Evolutionary conservation across 2,329 filamentous ascomycete genomes (phyloP).

Genomic region (Magnaporthiopsis poae): DNA sequence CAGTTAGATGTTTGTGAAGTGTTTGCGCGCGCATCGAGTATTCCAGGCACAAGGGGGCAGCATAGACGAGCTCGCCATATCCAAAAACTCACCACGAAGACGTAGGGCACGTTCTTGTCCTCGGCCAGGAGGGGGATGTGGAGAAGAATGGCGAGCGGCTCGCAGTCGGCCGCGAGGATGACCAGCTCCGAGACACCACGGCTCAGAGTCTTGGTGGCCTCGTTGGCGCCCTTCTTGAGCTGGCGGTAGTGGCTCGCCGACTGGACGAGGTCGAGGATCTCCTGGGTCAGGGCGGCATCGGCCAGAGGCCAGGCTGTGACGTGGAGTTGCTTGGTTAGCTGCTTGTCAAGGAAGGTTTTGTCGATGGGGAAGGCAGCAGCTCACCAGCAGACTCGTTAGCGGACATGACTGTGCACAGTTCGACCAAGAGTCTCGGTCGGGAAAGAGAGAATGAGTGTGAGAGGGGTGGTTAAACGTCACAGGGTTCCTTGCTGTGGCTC

Average conservation of each 20-base stretch:
- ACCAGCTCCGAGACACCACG: slow-evolving; percentile 84
- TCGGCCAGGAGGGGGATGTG: slow-evolving; percentile 84
- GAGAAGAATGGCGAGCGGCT: slow-evolving; percentile 76
- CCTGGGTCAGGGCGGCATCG: slow-evolving; percentile 25
- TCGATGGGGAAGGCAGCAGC: not conserved
- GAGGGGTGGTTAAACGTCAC: slow-evolving; percentile 13
- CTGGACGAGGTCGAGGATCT: slow-evolving; percentile 75
- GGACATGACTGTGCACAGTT: not conserved
- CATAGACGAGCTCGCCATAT: too few species aligned
- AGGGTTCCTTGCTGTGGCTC: slow-evolving; percentile 56
- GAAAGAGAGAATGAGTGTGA: not conserved
- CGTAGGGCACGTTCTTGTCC: slow-evolving; percentile 59
- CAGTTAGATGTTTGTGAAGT: not conserved
- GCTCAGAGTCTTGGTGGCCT: slow-evolving; percentile 78
- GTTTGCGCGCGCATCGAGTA: not conserved
- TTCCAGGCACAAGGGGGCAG: not conserved
- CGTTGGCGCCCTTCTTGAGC: slow-evolving; percentile 83
- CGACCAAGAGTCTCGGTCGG: not conserved
- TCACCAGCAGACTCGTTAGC: slow-evolving; percentile 10
- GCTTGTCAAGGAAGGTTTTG: not conserved
- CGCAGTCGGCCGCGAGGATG: slow-evolving; percentile 79
- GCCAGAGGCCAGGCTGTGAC: slow-evolving; percentile 18
- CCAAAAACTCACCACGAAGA: slow-evolving; percentile 37
- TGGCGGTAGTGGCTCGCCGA: slow-evolving; percentile 60
- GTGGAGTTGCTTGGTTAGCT: not conserved